Evolutionary conservation across 2,329 filamentous ascomycete genomes (phyloP), one percentile per base, ranked within the genome.

Genomic region (Ophiocordyceps camponoti-leonardi): DNA sequence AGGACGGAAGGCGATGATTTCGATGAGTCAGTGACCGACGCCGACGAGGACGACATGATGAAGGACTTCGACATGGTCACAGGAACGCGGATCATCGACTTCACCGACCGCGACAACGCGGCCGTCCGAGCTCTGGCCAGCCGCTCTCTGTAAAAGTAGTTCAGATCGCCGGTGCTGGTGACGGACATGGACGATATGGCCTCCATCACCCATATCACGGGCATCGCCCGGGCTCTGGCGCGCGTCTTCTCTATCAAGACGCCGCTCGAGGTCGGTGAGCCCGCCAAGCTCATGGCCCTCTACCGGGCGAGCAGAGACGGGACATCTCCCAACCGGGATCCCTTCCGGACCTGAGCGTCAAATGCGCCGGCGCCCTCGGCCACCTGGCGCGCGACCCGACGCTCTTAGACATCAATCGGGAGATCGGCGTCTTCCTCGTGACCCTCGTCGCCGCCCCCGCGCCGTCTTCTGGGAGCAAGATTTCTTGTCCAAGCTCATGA

Each of bases 1-100:
- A 61, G 64, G 10, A 63, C 64, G 3, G 60, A 61, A 18, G 58
- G 66, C 16, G 55, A 54, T 30, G 62, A 64, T 26, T 62, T 66
- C 20, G 61, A 56, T 20, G 63, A 61, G 19, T 59, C 55, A 22
- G 60, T 62, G 10, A 61, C 57, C 2, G 66, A 66, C 1, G 66
- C 26, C 26, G 66, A 70, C 45, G 62, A 72, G 23, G 73, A 73
- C 44, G 72, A 72, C 44, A 71, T 81, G 49, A 67, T 75, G 48
- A 75, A 72, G 26, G 79, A 83, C 53, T 79, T 83, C 73, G 77
- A 76, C 4, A 68, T 74, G 60, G 76, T 83, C 2, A 73, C 73
- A 0, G 75, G n/a, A n/a, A 72, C 3, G 64, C 66, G 8, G 63
- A 61, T 72, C 52, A 63, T 79, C 51, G 75, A 79, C 58, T 77